Percentiles rank a stretch among this genome's conserved stretches.
These are phyloP conservation scores for Aspergillus tubingensis DNA, from an alignment of 2,329 filamentous ascomycete genomes.

Conservation along the genomic window DNA sequence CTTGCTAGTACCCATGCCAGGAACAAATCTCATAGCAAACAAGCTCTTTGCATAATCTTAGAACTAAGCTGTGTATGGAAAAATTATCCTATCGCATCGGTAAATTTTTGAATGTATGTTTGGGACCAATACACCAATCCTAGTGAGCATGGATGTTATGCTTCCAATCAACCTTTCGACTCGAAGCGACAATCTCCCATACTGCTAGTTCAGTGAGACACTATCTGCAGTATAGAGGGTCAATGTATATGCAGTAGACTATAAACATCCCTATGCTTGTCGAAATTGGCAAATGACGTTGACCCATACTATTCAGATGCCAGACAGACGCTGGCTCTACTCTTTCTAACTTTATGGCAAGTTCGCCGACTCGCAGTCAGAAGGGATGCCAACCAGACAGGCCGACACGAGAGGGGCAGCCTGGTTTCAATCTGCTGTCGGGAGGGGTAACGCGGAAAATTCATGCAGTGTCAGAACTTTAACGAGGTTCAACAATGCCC, in stretches of 20 bases:
- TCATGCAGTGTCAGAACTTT: slow-evolving; percentile 17
- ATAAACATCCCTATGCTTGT: too few species aligned
- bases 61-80: neutral
- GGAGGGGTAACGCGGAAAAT: neutral
- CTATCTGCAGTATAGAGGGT: too few species aligned
- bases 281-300: too few species aligned
- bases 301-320: neutral
- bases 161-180: too few species aligned
- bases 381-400: neutral
- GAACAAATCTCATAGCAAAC: neutral
- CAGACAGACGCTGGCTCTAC: neutral
- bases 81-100: neutral
- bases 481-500: neutral
- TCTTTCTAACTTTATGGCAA: neutral
- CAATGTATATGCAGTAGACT: too few species aligned
- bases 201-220: too few species aligned
- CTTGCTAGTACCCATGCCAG: neutral
- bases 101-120: too few species aligned
- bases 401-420: neutral
- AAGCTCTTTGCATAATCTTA: neutral
- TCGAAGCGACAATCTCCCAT: too few species aligned
- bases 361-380: neutral
- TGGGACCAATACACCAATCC: too few species aligned
- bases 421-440: neutral
- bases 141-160: too few species aligned